Evolutionary conservation across 768 basidiomycete genomes (phyloP), one percentile per base, ranked within the genome.

Genomic region (Trichaptum fuscoviolaceum): DNA sequence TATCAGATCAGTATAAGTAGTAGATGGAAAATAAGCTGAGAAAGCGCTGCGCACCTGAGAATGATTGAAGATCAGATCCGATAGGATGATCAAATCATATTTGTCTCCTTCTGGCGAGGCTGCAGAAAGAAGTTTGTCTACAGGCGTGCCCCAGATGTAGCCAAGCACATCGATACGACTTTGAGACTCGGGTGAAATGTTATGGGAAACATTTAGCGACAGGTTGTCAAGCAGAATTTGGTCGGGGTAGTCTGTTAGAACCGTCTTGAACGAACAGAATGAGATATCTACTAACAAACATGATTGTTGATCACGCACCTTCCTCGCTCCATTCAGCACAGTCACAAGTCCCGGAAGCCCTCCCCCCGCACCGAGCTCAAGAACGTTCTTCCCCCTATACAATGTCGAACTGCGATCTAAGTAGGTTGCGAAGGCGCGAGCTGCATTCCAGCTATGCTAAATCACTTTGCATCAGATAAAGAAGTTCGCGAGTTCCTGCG

Each of bases 191-290:
- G 70, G 64, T 52, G 65, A 69, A 2, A 89, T 64, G 71, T 97
- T 97, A 17, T 73, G 69, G 3, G 77, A 72, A 0, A 92, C 83
- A 72, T 99, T 99, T 63, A 83, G 74, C 5, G 76, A 72, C 34
- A 99, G 81, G 74, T 98, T 98, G 1, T 89, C 80, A 26, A 98
- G 75, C 30, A 98, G 83, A 12, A 81, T 74, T 1, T 79, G 71
- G 68, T 98, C 96, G 0, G 96, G 96, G 74, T 98, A 99, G 76
- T 99, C 97, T 0, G 97, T 97, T 61, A 95, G 77, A 2, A 97
- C 85, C 1, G 89, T 87, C 92, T 93, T 15, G 5, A 5, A 63
- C 25, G 15, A 30, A 0, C 63, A 9, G 15, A 18, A 34, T 27
- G 20, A 34, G 36, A 0, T 63, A 57, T 35, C 36, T 58, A 61